phyloP scores from a whole-genome alignment of 1,284 basidiomycete species.

The Hortiboletus rubellus region DNA sequence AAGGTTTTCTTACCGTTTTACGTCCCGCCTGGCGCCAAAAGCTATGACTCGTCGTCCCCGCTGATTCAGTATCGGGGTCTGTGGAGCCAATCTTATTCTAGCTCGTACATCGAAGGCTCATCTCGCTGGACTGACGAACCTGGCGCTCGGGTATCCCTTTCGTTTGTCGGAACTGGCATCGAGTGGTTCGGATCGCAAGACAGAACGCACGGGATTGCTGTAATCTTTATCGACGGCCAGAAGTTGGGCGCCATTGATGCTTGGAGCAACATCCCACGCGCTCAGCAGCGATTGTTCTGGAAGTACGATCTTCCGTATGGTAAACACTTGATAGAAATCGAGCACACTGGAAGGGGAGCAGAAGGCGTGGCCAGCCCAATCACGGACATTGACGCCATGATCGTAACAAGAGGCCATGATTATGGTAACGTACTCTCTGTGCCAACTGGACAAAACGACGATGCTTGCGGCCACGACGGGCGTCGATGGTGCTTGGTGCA shows the following conservation, averaged over 20 bases:
- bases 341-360: conserved; percentile 50
- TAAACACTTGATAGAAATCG: conserved; percentile 63
- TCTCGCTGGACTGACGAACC: conserved; percentile 49
- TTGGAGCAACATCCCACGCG: conserved; percentile 42
- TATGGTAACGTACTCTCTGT: not conserved
- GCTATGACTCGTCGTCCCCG: conserved; percentile 65
- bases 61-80: conserved; percentile 58
- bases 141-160: conserved; percentile 55
- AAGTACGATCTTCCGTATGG: conserved; percentile 51
- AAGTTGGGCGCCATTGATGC: conserved; percentile 47
- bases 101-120: conserved; percentile 50
- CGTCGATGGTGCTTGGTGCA: conserved; percentile 51
- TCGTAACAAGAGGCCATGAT: conserved; percentile 51
- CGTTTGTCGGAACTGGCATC: conserved; percentile 68
- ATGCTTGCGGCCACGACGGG: not conserved
- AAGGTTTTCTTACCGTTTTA: conserved; percentile 63
- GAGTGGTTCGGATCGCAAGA: conserved; percentile 73
- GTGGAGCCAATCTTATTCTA: conserved; percentile 58
- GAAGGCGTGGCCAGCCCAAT: conserved; percentile 38
- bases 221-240: conserved; percentile 60
- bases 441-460: not conserved
- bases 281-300: conserved; percentile 68
- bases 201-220: conserved; percentile 51
- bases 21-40: conserved; percentile 68
- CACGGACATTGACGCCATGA: conserved; percentile 64